Conservation (phyloP, 257 asterid genomes). For the Gardenia jasminoides region DNA sequence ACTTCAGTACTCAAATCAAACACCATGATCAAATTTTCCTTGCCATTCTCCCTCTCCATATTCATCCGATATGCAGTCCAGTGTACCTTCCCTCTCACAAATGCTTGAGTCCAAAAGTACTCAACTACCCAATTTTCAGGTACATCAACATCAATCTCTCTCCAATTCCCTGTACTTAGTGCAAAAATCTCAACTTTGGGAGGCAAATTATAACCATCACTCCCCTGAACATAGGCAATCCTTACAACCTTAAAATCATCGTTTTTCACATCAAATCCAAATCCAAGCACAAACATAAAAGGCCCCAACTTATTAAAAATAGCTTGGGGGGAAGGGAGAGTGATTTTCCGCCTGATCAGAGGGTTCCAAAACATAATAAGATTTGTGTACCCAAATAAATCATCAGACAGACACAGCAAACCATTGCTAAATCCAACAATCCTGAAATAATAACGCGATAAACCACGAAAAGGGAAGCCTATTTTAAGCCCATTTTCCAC, state of each 20-base stretch:
- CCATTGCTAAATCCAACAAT: constrained; percentile 42
- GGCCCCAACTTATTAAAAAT: neutral
- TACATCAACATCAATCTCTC: constrained; percentile 2
- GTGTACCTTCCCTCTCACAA: constrained; percentile 13
- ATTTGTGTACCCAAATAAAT: constrained; percentile 21
- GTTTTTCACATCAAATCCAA: constrained; percentile 16
- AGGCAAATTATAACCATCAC: neutral
- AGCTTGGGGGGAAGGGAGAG: constrained; percentile 21
- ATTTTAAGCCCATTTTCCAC: constrained; percentile 6
- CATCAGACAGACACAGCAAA: constrained; percentile 34
- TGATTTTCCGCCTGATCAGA: constrained; percentile 21
- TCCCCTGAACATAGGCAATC: constrained; percentile 18
- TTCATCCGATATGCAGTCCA: constrained; percentile 9
- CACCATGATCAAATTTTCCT: constrained; percentile 18
- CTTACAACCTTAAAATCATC: constrained; percentile 22
- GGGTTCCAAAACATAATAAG: constrained; percentile 39
- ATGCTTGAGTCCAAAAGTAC: constrained; percentile 16
- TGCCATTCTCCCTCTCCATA: neutral
- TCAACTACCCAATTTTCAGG: constrained; percentile 17
- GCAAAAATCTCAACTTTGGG: constrained; percentile 18
- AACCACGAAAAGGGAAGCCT: constrained; percentile 8
- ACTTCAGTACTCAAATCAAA: constrained; percentile 17
- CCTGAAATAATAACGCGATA: constrained; percentile 23
- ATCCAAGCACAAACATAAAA: constrained; percentile 11
- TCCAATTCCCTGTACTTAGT: constrained; percentile 9